A percentile compares a stretch with the other conserved stretches of the same genome.
Conservation (phyloP, 345 rosid genomes). For the Noccaea bulbosa region DNA sequence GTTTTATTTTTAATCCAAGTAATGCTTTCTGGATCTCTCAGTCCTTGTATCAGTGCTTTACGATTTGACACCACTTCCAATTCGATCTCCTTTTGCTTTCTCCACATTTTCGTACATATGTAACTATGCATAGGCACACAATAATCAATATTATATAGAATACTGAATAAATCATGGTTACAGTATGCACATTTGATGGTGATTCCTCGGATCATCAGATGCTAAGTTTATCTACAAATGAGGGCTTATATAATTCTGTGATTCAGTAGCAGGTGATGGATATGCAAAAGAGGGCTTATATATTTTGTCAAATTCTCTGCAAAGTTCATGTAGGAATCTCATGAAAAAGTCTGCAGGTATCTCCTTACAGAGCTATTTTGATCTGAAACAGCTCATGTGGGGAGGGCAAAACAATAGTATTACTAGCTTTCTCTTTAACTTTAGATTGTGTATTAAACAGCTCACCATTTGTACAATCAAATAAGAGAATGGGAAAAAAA, state of each 20-base stretch:
- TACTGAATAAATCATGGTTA: neutral
- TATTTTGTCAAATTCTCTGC: constrained; percentile 36
- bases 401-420: constrained; percentile 24
- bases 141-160: constrained; percentile 1
- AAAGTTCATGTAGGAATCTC: constrained; percentile 35
- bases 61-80: constrained; percentile 43
- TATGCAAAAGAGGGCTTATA: neutral
- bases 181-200: constrained; percentile 11
- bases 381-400: constrained; percentile 28
- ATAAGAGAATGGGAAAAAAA: neutral
- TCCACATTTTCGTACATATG: constrained; percentile 4
- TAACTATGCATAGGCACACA: neutral
- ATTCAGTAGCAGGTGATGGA: constrained; percentile 23
- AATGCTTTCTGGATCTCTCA: constrained; percentile 25
- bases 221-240: constrained; percentile 7
- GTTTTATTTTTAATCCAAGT: constrained; percentile 10
- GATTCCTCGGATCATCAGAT: constrained; percentile 29
- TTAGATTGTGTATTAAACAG: constrained; percentile 16
- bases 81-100: constrained; percentile 39
- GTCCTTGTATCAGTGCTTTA: constrained; percentile 30
- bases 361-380: constrained; percentile 3
- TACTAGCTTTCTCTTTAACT: constrained; percentile 23
- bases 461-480: constrained; percentile 25
- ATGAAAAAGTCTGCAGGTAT: constrained; percentile 36
- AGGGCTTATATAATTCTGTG: constrained; percentile 14